Evolutionary conservation across 1,284 basidiomycete species (phyloP).

Genomic region (Moesziomyces sp.): DNA sequence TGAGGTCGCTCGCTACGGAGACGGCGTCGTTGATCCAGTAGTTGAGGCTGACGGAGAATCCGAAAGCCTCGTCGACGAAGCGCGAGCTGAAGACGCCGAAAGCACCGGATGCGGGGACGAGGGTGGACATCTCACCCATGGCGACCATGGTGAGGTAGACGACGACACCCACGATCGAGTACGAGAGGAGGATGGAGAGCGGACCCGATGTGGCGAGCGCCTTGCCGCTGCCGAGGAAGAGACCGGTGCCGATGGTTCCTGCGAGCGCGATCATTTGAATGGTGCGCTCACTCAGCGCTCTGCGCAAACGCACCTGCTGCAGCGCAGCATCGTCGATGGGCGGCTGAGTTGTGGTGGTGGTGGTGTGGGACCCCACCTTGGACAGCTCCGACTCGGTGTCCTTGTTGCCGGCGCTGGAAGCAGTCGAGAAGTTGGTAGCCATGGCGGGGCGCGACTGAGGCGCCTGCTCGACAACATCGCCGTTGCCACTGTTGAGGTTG

Average conservation of each 20-base stretch:
- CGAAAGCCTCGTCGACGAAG: conserved; percentile 44
- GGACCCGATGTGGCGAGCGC: conserved; percentile 71
- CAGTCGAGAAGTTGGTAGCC: conserved; percentile 3
- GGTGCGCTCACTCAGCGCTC: conserved; percentile 52
- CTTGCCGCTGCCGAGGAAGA: conserved; percentile 70
- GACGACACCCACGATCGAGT: conserved; percentile 60
- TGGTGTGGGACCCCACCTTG: conserved; percentile 18
- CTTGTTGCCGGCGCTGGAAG: conserved; percentile 2
- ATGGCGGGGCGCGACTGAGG: conserved; percentile 12
- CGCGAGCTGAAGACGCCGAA: conserved; percentile 59
- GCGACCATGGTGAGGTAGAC: conserved; percentile 68
- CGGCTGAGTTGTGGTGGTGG: conserved; percentile 10
- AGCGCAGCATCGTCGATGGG: conserved; percentile 25
- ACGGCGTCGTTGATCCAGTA: conserved; percentile 57
- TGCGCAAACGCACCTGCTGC: conserved; percentile 45
- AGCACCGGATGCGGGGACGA: conserved; percentile 58
- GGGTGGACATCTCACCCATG: conserved; percentile 60
- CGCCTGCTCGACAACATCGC: conserved; percentile 23
- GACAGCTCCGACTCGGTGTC: conserved; percentile 4
- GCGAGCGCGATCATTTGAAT: conserved; percentile 71
- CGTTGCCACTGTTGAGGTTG: conserved; percentile 8
- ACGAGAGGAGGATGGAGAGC: conserved; percentile 67
- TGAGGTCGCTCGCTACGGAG: conserved; percentile 72
- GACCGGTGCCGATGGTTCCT: conserved; percentile 72
- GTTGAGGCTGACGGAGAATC: conserved; percentile 47